Base-by-base conservation (phyloP, 306 rosid species). In the Sophora flavescens region DNA sequence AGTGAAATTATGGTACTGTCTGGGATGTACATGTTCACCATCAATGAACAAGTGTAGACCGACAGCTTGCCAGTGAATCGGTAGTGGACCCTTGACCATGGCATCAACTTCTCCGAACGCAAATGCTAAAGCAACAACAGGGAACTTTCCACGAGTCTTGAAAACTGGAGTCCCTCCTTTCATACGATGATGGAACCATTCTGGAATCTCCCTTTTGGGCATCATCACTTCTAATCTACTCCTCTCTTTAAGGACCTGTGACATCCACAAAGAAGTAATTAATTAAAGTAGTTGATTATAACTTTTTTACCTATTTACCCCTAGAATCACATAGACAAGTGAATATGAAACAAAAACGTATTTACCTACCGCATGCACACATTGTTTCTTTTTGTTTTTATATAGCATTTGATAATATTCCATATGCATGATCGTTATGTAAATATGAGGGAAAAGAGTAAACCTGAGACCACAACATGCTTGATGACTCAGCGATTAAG, bases 391-490 rank as follows among this genome's bases (percentile, higher is more conserved):
- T 22, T 22, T 22, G 1, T 22, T 22, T 22, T 22, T 22, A 22
- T 22, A 22, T 22, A 22, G 22, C 22, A 22, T 22, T 22, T 22
- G 32, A 30, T 30, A 2, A 30, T 2, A 30, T 30, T 30, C 32
- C 44, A 39, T 8, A 39, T 6, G 9, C 44, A 6, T 8, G 9
- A 61, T 2, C 45, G 33, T 48, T 16, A 47, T 61, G 17, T 61
- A 48, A 62, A 33, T 74, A 61, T 7, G 17, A 9, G 39, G 33
- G 11, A 48, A 51, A 10, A 5, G 6, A 54, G 68, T 38, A 75
- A 52, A 77, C 75, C 75, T 77, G 58, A 13, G 75, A 68, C 75
- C 51, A 77, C 0, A 77, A 61, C 38, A 33, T 0, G 12, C 26
- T 57, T 58, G 62, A 77, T 58, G 81, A 5, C 69, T 77, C 6